These are phyloP conservation scores for Gryganskiella cystojenkinii DNA, from an alignment of 192 early-diverging fungal species.

Conservation along the genomic window DNA sequence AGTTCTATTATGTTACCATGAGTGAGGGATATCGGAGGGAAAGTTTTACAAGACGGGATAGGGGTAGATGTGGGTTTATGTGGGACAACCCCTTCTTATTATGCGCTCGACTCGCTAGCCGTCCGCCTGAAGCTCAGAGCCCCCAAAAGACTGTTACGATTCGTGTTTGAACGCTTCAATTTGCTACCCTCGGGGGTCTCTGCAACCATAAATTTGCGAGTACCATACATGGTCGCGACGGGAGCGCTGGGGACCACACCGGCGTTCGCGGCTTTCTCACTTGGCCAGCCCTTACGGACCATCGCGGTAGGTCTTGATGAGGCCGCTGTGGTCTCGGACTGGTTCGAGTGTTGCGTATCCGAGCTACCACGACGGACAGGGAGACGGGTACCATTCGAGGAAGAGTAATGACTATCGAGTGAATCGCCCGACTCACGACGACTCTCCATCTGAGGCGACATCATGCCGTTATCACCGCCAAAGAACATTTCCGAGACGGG, in stretches of 20 bases:
- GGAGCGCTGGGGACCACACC: conserved; percentile 47
- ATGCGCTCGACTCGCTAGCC: neutral
- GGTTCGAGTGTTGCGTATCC: conserved; percentile 26
- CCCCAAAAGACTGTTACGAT: conserved; percentile 38
- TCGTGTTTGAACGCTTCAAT: conserved; percentile 26
- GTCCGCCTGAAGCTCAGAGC: conserved; percentile 38
- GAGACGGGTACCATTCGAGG: neutral
- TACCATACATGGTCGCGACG: conserved; percentile 19
- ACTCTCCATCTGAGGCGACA: conserved; percentile 14
- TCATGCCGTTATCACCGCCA: neutral
- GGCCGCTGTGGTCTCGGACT: conserved; percentile 19
- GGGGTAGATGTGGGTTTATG: too few relatives aligned
- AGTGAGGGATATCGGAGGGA: too few relatives aligned
- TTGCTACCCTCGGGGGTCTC: conserved; percentile 1
- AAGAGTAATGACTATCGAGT: conserved; percentile 7
- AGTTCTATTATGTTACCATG: too few relatives aligned
- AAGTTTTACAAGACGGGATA: too few relatives aligned
- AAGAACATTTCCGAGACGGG: conserved; percentile 14
- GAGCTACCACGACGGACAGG: conserved; percentile 27
- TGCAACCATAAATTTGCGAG: conserved; percentile 46
- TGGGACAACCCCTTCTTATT: too few relatives aligned
- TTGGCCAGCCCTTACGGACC: conserved; percentile 52
- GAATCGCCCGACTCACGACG: conserved; percentile 42
- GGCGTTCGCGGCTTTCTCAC: conserved; percentile 44
- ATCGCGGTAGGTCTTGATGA: conserved; percentile 38